phyloP scores from a whole-genome alignment of 345 rosid genomes.

The Aquilaria sinensis region DNA sequence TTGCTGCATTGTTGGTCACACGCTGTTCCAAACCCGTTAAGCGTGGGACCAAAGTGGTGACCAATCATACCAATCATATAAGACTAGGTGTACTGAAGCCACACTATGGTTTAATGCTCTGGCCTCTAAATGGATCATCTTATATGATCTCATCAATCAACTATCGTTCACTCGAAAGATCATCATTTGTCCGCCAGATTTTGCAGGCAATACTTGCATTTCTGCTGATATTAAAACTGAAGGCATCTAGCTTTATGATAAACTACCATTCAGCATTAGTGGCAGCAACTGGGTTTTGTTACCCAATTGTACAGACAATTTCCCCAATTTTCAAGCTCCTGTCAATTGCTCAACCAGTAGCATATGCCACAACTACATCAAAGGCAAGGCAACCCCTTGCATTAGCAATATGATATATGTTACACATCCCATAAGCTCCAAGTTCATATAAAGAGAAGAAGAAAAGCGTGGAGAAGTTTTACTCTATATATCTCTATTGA shows the following conservation, averaged over 20 bases:
- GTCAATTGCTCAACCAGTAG: constrained; percentile 36
- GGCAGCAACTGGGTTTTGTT: constrained; percentile 42
- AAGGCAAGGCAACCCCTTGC: constrained; percentile 29
- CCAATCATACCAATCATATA: constrained; percentile 17
- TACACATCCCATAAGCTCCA: constrained; percentile 30
- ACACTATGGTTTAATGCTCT: constrained; percentile 34
- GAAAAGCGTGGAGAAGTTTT: too few relatives aligned
- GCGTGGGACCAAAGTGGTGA: constrained; percentile 31
- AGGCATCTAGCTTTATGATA: constrained; percentile 34
- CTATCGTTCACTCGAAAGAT: constrained; percentile 28
- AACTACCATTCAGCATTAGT: constrained; percentile 44
- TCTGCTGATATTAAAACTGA: constrained; percentile 31
- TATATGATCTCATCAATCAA: constrained; percentile 42
- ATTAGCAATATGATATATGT: constrained; percentile 40
- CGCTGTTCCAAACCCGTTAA: constrained; percentile 38
- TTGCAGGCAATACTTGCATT: constrained; percentile 24
- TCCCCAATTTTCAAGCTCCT: constrained; percentile 25
- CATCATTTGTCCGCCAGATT: constrained; percentile 27
- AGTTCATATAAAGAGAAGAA: too few relatives aligned
- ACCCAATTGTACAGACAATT: constrained; percentile 35
- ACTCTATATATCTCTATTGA: too few relatives aligned
- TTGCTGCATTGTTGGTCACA: constrained; percentile 15
- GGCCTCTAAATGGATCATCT: constrained; percentile 19
- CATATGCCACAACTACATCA: constrained; percentile 43
- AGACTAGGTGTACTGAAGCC: constrained; percentile 33